phyloP scores from a whole-genome alignment of 345 rosid genomes.

The Sonneratia alba region DNA sequence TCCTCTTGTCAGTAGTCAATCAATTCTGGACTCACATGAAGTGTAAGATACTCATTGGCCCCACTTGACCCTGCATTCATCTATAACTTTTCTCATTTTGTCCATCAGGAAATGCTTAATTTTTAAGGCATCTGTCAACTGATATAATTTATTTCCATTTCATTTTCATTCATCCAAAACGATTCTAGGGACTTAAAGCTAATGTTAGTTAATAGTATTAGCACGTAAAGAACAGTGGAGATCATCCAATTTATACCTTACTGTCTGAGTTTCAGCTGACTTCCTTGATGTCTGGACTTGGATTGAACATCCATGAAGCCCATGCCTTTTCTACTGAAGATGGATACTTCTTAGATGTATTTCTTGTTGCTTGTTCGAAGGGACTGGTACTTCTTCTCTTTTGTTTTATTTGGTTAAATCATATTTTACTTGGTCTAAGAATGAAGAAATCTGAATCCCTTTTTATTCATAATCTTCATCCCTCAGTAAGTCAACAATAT shows the following conservation, averaged over 20 bases:
- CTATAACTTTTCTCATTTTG: not conserved
- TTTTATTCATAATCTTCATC: not conserved
- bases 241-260: conserved; percentile 3
- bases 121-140: not conserved
- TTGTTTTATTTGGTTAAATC: not conserved
- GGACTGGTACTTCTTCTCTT: conserved; percentile 44
- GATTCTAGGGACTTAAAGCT: not conserved
- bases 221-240: not conserved
- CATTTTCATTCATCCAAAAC: not conserved
- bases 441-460: not conserved
- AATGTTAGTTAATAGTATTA: not conserved
- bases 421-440: not conserved
- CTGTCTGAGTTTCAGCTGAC: conserved; percentile 56
- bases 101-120: not conserved
- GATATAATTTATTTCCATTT: not conserved
- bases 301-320: conserved; percentile 94
- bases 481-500: not conserved
- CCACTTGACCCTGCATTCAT: not conserved
- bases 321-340: conserved; percentile 91
- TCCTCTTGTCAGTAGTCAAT: too few species aligned
- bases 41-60: too few species aligned
- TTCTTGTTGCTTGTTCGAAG: conserved; percentile 96
- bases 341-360: conserved; percentile 89
- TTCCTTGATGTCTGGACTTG: conserved; percentile 73
- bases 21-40: too few species aligned